phyloP scores from a whole-genome alignment of 2,329 filamentous ascomycete genomes.

The Pseudonectria buxi region DNA sequence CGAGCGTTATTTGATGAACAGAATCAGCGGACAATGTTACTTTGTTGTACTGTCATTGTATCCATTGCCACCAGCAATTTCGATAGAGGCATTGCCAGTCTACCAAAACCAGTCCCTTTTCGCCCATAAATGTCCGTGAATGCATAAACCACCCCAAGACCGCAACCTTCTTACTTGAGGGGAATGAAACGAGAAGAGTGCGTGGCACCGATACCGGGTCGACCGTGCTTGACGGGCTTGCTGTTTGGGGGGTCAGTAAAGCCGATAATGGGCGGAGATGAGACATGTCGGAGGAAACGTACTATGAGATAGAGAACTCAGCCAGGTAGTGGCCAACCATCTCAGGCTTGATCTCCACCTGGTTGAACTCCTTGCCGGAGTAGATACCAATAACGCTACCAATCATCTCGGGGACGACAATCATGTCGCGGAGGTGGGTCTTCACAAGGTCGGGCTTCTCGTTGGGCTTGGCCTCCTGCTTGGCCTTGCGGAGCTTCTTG shows the following conservation, averaged over 20 bases:
- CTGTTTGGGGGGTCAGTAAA: conserved; percentile 53
- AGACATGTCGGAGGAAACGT: conserved; percentile 46
- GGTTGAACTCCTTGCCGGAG: conserved; percentile 99
- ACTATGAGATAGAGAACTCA: conserved; percentile 99
- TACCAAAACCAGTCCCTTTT: conserved; percentile 52
- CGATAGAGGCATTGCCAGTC: conserved; percentile 38
- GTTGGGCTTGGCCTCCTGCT: conserved; percentile 98
- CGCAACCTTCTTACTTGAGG: conserved; percentile 82
- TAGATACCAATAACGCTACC: conserved; percentile 98
- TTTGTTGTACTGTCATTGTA: conserved; percentile 39
- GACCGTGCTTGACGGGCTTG: conserved; percentile 99
- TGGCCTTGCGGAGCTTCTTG: conserved; percentile 99
- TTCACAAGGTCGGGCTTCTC: conserved; percentile 99
- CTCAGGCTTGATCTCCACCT: conserved; percentile 99
- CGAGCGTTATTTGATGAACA: conserved; percentile 5
- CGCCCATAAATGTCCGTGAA: conserved; percentile 50
- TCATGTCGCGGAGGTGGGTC: conserved; percentile 99
- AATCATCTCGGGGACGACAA: conserved; percentile 99
- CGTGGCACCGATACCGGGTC: conserved; percentile 99
- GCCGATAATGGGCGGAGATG: background rate
- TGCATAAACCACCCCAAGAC: conserved; percentile 48
- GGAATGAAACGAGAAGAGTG: conserved; percentile 99
- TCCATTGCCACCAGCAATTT: conserved; percentile 39
- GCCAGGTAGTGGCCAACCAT: conserved; percentile 99
- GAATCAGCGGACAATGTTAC: conserved; percentile 29